Base-by-base conservation (phyloP, 2,329 filamentous ascomycete species). In the Leptographium radiaticola region DNA sequence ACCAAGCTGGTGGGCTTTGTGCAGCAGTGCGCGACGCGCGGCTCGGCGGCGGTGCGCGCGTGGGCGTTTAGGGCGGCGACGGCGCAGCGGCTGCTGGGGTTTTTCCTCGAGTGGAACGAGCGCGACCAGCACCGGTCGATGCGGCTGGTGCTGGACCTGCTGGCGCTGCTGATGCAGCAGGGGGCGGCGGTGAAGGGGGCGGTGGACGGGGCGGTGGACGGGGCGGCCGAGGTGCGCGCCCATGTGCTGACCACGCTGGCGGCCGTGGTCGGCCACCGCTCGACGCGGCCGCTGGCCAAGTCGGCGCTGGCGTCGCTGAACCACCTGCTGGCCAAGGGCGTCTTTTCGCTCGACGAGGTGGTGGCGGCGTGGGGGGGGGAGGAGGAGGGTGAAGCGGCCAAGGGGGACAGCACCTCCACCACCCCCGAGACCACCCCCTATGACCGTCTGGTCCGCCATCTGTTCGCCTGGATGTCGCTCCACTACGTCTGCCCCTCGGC, bases 281-380 rank as follows among this genome's bases (percentile, higher is more conserved):
- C 80, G 38, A 73, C 80, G 16, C 81, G 79, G 58, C 76, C 81
- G 11, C 72, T 83, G 51, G 80, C 82, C 43, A 88, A 88, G 64
- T 84, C 84, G 39, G 79, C 83, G 8, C 76, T 89, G 57, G 82
- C 83, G 62, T 77, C 77, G 16, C 68, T 88, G 40, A 81, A 85
- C 49, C 76, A 83, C 61, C 77, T 89, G 54, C 63, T 89, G 4
- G 69, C 73, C 49, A 88, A 86, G 64, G 69, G 71, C 2, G 71
- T 83, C 13, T 67, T 85, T 31, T 70, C 68, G 60, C 61, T 76
- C 54, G 63, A 70, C 54, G 68, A 78, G 55, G 65, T 80, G 36
- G 64, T 68, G 12, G 60, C 62, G 16, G 70, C 67, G 30, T 80
- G 79, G 58, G 8, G 42, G n/a, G 61, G 58, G 39, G 59, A 63